These are phyloP conservation scores for Galerina marginata DNA, from an alignment of 768 basidiomycete genomes.

Conservation along the genomic window DNA sequence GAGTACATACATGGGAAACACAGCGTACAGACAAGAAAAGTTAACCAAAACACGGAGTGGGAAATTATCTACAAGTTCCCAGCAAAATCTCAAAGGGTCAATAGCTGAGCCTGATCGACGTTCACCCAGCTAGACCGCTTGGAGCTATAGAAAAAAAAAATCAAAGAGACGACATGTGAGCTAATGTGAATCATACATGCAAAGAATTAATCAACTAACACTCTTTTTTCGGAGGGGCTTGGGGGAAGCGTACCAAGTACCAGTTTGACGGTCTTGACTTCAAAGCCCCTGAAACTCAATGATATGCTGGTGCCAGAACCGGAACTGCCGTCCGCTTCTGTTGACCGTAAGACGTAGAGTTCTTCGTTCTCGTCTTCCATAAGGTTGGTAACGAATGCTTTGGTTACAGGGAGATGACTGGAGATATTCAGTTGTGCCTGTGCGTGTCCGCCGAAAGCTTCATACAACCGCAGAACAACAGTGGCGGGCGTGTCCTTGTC, in stretches of 20 bases:
- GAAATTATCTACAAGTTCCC: no score
- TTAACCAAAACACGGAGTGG: no score
- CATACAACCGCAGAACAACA: conserved; percentile 87
- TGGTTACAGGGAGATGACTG: conserved; percentile 54
- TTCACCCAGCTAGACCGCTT: conserved; percentile 42
- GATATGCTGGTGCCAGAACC: conserved; percentile 39
- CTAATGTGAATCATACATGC: conserved; percentile 12
- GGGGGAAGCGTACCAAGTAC: conserved; percentile 40
- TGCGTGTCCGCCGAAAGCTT: conserved; percentile 92
- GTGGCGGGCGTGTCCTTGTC: conserved; percentile 46
- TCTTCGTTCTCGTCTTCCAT: conserved; percentile 77
- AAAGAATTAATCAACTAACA: conserved; percentile 22
- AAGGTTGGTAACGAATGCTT: conserved; percentile 77
- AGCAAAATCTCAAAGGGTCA: conserved; percentile 22
- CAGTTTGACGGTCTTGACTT: conserved; percentile 89
- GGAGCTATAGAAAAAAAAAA: conserved; percentile 23
- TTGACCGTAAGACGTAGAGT: conserved; percentile 40
- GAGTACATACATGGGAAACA: no score
- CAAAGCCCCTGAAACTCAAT: conserved; percentile 83
- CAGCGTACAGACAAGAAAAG: no score
- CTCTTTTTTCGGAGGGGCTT: conserved; percentile 28
- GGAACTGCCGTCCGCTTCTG: conserved; percentile 28
- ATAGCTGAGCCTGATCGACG: conserved; percentile 34
- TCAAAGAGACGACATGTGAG: conserved; percentile 11
- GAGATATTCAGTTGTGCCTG: conserved; percentile 63